Evolutionary conservation across 73 alveolate species (phyloP).

Genomic region (Paramecium primaurelia): DNA sequence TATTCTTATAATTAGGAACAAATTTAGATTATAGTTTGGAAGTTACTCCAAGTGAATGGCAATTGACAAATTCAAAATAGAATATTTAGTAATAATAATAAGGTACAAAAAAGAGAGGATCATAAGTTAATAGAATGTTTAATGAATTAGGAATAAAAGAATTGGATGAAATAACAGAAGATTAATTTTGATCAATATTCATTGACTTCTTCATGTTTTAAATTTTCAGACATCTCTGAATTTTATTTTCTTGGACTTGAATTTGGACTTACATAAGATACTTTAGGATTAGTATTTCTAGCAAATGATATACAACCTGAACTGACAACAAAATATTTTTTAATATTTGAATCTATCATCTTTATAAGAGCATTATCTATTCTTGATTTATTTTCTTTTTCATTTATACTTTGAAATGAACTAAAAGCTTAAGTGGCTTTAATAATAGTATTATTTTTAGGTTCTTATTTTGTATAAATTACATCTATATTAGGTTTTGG

Average conservation of each 20-base stretch:
- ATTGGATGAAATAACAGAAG: constrained; percentile 3
- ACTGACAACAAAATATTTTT: background rate
- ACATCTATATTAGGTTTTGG: background rate
- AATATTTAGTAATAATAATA: background rate
- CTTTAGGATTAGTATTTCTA: background rate
- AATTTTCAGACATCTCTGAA: background rate
- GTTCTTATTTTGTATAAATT: background rate
- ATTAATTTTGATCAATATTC: background rate
- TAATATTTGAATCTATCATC: background rate
- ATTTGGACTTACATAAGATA: background rate
- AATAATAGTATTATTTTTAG: background rate
- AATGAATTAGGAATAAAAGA: background rate
- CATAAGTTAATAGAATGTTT: background rate
- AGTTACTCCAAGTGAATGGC: background rate
- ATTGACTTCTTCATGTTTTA: background rate
- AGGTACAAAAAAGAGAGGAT: background rate
- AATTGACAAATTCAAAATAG: background rate
- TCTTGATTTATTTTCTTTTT: background rate
- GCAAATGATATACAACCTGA: constrained; percentile 1
- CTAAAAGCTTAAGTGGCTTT: background rate
- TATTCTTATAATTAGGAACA: background rate
- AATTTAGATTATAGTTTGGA: background rate
- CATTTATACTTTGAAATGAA: background rate
- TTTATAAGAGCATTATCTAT: background rate
- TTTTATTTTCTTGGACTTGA: background rate